A percentile compares a stretch with the other conserved stretches of the same genome.
Evolutionary conservation across 352 stramenopile species (phyloP).

Genomic region (Phytophthora pistaciae): DNA sequence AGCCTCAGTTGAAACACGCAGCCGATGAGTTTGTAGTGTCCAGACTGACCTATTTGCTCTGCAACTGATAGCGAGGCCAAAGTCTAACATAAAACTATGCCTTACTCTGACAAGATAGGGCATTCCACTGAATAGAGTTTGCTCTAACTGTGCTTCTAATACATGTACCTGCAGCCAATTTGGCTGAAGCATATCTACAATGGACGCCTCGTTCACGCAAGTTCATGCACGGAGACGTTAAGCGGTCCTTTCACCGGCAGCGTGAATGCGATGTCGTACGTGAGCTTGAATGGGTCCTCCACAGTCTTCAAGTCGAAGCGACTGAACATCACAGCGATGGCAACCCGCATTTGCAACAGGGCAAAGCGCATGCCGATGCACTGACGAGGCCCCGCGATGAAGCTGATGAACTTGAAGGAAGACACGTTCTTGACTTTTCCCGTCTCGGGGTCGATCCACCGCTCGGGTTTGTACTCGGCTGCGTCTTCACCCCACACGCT

Average conservation of each 20-base stretch:
- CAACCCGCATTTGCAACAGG: background rate
- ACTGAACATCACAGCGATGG: slow-evolving; percentile 34
- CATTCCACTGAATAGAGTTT: no score
- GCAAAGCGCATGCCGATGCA: slow-evolving; percentile 24
- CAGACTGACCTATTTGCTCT: no score
- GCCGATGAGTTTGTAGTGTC: no score
- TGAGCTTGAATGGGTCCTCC: slow-evolving; percentile 2
- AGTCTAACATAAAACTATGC: no score
- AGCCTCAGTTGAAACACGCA: no score
- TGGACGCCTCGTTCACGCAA: slow-evolving; percentile 1
- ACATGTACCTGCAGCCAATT: no score
- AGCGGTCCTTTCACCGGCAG: slow-evolving; percentile 35
- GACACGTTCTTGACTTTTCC: slow-evolving; percentile 39
- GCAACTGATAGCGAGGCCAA: no score
- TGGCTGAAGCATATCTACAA: background rate
- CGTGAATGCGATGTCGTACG: slow-evolving; percentile 24
- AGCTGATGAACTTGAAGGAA: slow-evolving; percentile 56
- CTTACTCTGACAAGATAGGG: no score
- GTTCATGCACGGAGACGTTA: slow-evolving; percentile 18
- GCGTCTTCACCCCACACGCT: slow-evolving; percentile 51
- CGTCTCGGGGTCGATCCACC: slow-evolving; percentile 47
- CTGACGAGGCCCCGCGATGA: slow-evolving; percentile 50
- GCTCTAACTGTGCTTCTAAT: no score
- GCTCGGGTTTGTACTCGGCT: slow-evolving; percentile 32
- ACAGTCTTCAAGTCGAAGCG: slow-evolving; percentile 36